These are phyloP conservation scores for Pelargonium citronellum DNA, from an alignment of 441 rosid species.

Conservation along the genomic window DNA sequence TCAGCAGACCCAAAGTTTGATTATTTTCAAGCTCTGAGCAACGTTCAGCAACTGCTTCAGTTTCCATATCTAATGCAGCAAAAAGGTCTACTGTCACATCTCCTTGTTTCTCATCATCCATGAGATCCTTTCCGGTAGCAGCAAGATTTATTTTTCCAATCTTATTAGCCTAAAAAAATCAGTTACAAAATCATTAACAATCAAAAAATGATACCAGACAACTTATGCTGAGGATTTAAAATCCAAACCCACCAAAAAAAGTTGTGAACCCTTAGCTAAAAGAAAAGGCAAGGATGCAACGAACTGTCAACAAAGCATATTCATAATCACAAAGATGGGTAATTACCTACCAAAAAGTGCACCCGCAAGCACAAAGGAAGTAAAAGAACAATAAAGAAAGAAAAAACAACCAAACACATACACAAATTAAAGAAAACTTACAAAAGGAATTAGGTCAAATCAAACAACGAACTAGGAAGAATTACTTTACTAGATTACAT, in stretches of 20 bases:
- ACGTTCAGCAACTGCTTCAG: constrained; percentile 79
- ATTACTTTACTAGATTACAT: background rate
- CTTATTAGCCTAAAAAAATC: constrained; percentile 73
- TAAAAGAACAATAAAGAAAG: too few relatives aligned
- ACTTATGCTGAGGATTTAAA: background rate
- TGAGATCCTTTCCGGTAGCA: constrained; percentile 98
- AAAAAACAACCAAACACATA: background rate
- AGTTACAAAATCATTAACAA: constrained; percentile 12
- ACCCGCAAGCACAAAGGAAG: background rate
- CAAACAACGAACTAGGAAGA: background rate
- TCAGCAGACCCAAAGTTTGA: constrained; percentile 91
- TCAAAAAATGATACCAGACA: background rate
- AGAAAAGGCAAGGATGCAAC: background rate
- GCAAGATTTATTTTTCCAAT: constrained; percentile 98
- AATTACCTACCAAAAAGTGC: background rate
- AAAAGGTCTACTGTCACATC: constrained; percentile 90
- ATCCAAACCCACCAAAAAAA: background rate
- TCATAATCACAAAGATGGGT: background rate
- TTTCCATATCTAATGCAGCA: constrained; percentile 91
- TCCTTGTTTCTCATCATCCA: constrained; percentile 99
- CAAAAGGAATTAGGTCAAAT: background rate
- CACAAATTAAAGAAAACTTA: background rate
- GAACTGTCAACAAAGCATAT: background rate
- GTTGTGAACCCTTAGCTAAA: background rate
- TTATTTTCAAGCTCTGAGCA: constrained; percentile 74